Evolutionary conservation across 345 rosid genomes (phyloP), one percentile per base, ranked within the genome.

Genomic region (Brassica incana): DNA sequence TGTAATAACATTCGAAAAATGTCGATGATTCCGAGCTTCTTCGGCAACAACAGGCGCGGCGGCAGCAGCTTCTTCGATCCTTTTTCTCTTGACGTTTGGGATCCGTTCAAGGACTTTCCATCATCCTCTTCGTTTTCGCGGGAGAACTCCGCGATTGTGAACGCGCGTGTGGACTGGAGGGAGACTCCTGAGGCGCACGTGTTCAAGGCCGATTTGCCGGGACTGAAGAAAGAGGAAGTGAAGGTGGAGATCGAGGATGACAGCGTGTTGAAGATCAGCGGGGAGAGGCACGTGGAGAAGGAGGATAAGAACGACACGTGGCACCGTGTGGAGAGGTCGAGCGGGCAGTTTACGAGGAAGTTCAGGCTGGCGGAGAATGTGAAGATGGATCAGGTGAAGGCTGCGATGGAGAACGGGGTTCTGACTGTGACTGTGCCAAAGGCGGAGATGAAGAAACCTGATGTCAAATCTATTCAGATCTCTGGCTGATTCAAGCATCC

Each of bases 371-470:
- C 82, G 35, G 85, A 82, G 70, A 78, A 78, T 38, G 85, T 74
- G 59, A 82, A 82, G 70, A 74, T 78, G 80, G 83, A 84, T 38
- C 74, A 84, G 69, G 78, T 86, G 0, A 87, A 84, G 10, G 92
- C 92, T 0, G 80, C 76, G 18, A 85, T 85, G 88, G 90, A 88
- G 83, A 85, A 83, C 2, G 90, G 92, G 2, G 87, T 87, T 18
- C 75, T 88, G 62, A 83, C 85, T 32, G 85, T 88, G 3, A 72
- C 85, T 0, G 89, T 87, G 33, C 89, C 92, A 0, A 85, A 84
- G 69, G 76, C 58, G 50, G 82, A 84, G 81, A 78, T 8, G 0
- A 78, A 82, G 80, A 82, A 78, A 10, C 5, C 81, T 66, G 81
- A 77, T 15, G 85, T 83, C 2, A 90, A 81, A 69, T 69, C 89